These are phyloP conservation scores for Macrolepiota dolichaula DNA, from an alignment of 768 basidiomycete genomes.

Conservation along the genomic window DNA sequence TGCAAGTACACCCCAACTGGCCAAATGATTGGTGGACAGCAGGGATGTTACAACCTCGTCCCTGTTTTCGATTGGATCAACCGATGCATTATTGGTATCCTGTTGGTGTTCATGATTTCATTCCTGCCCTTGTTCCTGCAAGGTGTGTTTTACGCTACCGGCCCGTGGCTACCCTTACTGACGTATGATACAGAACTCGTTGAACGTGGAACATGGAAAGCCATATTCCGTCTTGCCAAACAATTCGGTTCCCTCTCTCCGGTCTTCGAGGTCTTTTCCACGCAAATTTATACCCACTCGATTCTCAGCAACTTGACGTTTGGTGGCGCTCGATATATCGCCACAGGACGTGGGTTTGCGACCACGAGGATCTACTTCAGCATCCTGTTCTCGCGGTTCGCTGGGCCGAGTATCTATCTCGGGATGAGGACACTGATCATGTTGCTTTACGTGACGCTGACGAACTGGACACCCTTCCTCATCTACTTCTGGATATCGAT, in stretches of 20 bases:
- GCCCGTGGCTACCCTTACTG: background rate
- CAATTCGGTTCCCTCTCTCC: slow-evolving; percentile 95
- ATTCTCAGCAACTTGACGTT: slow-evolving; percentile 96
- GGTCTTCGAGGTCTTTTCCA: slow-evolving; percentile 96
- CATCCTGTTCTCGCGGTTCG: slow-evolving; percentile 96
- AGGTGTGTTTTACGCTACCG: slow-evolving; percentile 45
- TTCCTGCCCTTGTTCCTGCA: slow-evolving; percentile 94
- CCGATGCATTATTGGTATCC: slow-evolving; percentile 95
- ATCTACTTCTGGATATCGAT: slow-evolving; percentile 99
- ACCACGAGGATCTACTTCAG: slow-evolving; percentile 93
- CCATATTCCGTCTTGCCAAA: slow-evolving; percentile 86
- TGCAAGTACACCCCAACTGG: slow-evolving; percentile 77
- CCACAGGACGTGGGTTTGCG: slow-evolving; percentile 98
- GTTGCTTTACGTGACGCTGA: slow-evolving; percentile 90
- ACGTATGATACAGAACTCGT: slow-evolving; percentile 68
- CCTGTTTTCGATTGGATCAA: slow-evolving; percentile 96
- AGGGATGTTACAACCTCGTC: slow-evolving; percentile 90
- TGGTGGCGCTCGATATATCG: slow-evolving; percentile 97
- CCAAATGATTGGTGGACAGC: slow-evolving; percentile 70
- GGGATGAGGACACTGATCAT: slow-evolving; percentile 92
- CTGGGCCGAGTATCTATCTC: slow-evolving; percentile 96
- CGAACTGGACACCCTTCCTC: slow-evolving; percentile 88
- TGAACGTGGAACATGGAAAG: slow-evolving; percentile 91
- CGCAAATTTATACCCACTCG: slow-evolving; percentile 97
- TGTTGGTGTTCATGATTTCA: slow-evolving; percentile 97